Percentiles rank a stretch among this genome's conserved stretches.
Evolutionary conservation across 2,329 filamentous ascomycete species (phyloP).

Genomic region (Calonectria crousiana): DNA sequence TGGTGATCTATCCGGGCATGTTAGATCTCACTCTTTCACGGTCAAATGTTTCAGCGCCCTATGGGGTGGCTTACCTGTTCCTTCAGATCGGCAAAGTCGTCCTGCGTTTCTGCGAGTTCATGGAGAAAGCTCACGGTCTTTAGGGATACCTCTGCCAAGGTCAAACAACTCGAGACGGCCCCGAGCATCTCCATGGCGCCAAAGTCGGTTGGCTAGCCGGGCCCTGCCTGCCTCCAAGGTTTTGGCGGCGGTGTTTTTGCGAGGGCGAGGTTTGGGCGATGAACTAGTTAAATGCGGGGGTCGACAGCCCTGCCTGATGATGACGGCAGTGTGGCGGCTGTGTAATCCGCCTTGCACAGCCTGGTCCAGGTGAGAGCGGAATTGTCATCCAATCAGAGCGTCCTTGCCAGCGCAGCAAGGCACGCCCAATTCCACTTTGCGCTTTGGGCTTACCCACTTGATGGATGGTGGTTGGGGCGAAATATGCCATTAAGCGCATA

Average conservation of each 20-base stretch:
- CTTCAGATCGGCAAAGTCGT: background rate
- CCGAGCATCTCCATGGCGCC: background rate
- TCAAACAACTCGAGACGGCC: background rate
- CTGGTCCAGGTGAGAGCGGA: background rate
- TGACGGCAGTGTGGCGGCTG: background rate
- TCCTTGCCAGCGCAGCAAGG: background rate
- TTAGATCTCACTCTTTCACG: background rate
- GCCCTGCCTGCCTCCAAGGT: too few species aligned
- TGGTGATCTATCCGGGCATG: background rate
- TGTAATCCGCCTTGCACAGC: background rate
- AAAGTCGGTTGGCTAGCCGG: background rate
- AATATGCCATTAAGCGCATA: background rate
- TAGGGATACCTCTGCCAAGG: background rate
- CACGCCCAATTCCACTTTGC: background rate
- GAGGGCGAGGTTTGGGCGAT: background rate
- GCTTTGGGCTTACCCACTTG: background rate
- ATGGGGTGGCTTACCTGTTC: background rate
- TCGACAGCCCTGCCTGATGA: background rate
- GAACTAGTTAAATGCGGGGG: background rate
- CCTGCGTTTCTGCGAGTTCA: background rate
- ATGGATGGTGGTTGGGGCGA: background rate
- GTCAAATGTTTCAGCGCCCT: too few species aligned
- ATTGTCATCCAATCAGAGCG: background rate
- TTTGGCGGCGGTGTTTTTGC: background rate
- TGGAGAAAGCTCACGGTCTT: conserved; percentile 1